Base-by-base conservation (phyloP, 257 asterid genomes). In the Schizonepeta tenuifolia region DNA sequence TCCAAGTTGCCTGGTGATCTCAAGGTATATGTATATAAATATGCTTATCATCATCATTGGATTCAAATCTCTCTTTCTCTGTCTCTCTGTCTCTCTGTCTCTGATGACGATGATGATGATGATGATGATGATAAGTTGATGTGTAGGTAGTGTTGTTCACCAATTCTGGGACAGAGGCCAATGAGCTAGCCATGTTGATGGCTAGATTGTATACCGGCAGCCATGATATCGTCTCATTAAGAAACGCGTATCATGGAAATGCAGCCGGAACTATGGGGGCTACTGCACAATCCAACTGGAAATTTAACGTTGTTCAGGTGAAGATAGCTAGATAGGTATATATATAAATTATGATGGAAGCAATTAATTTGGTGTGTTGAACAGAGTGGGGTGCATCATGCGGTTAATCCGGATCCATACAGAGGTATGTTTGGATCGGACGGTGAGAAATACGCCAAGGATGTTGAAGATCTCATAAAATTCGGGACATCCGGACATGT, bases 101-200 rank as follows among this genome's bases (percentile, higher is more conserved):
- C n/a, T n/a, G n/a, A n/a, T n/a, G n/a, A n/a, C n/a, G n/a, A n/a
- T n/a, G n/a, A n/a, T n/a, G n/a, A 5, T 9, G 9, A 1, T 38
- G 12, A 36, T 38, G 43, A 38, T 38, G 2, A 38, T 2, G 1
- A 7, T 36, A 9, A 35, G 9, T 1, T 36, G 10, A 7, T 17
- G 11, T 33, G 35, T 61, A 90, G 95, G 92, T 88, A 24, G 93
- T 85, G 31, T 90, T 86, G 80, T 88, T 90, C 44, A 90, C 96
- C 2, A 90, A 88, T 78, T 90, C 96, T 4, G 96, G 95, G 58
- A 90, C 96, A 5, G 95, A 88, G 73, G 96, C 96, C 1, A 90
- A 90, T 63, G 95, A 90, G 28, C 56, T 90, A 56, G 96, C 96
- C 2, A 84, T 90, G 81, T 80, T 86, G 89, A 90, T 90, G 89